These are phyloP conservation scores for Cytospora piceae DNA, from an alignment of 2,329 filamentous ascomycete species.

Conservation along the genomic window DNA sequence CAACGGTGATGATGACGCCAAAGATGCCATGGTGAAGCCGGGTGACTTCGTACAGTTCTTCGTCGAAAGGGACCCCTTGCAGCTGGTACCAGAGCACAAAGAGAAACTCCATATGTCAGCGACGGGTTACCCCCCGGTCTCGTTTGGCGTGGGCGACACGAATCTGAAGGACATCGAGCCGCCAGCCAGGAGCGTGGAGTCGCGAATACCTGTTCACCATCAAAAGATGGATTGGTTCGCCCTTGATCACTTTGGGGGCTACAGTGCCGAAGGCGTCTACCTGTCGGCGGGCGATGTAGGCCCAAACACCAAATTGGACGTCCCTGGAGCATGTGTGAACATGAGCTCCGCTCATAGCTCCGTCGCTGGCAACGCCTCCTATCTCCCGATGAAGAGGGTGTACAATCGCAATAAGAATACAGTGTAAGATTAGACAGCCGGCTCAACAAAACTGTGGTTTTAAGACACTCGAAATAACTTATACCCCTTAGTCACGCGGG, in stretches of 20 bases:
- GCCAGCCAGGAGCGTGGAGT: neutral
- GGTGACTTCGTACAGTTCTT: slow-evolving; percentile 72
- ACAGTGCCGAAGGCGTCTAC: slow-evolving; percentile 29
- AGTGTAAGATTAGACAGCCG: neutral
- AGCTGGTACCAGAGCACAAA: slow-evolving; percentile 28
- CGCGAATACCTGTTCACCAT: neutral
- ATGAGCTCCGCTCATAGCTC: neutral
- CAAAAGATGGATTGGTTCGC: neutral
- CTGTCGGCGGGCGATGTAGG: slow-evolving; percentile 14
- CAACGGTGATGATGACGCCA: slow-evolving; percentile 39
- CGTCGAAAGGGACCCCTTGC: slow-evolving; percentile 41
- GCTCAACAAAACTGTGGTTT: neutral
- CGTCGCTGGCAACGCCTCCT: neutral
- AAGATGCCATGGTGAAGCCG: slow-evolving; percentile 61
- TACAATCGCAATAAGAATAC: neutral
- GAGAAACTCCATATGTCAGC: slow-evolving; percentile 16
- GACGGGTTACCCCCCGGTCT: slow-evolving; percentile 3
- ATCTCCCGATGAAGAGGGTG: neutral
- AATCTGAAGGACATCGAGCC: slow-evolving; percentile 8
- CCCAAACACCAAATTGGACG: slow-evolving; percentile 35
- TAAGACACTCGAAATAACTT: too few relatives aligned
- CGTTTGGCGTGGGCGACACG: slow-evolving; percentile 26
- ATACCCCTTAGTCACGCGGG: too few relatives aligned
- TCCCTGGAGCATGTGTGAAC: slow-evolving; percentile 21
- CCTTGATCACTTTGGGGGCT: slow-evolving; percentile 25